phyloP scores from a whole-genome alignment of 192 early-diverging fungal genomes.

The Lobosporangium transversale region DNA sequence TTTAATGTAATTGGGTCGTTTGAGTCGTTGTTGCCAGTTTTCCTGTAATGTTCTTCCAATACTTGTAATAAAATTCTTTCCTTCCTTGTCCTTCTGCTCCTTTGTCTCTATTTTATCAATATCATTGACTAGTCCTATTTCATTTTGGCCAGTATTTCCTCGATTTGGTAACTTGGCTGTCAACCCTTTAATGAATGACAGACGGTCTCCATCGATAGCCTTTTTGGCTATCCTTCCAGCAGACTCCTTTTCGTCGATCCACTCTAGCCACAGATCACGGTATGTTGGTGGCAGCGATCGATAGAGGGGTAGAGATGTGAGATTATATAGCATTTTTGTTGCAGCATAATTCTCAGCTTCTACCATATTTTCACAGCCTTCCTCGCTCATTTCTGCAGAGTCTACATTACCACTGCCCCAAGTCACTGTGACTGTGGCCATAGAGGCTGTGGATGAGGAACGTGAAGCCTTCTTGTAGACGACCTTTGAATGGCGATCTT shows the following conservation, averaged over 20 bases:
- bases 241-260: conserved; percentile 54
- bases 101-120: too few species aligned
- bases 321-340: conserved; percentile 58
- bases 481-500: conserved; percentile 44
- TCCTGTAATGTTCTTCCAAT: conserved; percentile 29
- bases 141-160: neutral
- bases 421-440: conserved; percentile 24
- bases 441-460: neutral
- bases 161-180: conserved; percentile 25
- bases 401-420: conserved; percentile 38
- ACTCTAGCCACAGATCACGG: conserved; percentile 68
- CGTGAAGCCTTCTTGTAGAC: conserved; percentile 19
- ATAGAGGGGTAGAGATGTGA: conserved; percentile 62
- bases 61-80: conserved; percentile 13
- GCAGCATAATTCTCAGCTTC: conserved; percentile 65
- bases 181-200: conserved; percentile 42
- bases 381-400: conserved; percentile 38
- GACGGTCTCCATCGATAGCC: conserved; percentile 28
- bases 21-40: conserved; percentile 26
- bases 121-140: conserved; percentile 7
- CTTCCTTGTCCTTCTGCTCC: neutral
- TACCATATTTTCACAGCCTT: conserved; percentile 51
- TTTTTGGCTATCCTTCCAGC: conserved; percentile 39
- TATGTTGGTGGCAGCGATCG: conserved; percentile 64
- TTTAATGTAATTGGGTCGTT: conserved; percentile 36